These are phyloP conservation scores for Agaricales sp. DNA, from an alignment of 1,284 basidiomycete species.

Conservation along the genomic window DNA sequence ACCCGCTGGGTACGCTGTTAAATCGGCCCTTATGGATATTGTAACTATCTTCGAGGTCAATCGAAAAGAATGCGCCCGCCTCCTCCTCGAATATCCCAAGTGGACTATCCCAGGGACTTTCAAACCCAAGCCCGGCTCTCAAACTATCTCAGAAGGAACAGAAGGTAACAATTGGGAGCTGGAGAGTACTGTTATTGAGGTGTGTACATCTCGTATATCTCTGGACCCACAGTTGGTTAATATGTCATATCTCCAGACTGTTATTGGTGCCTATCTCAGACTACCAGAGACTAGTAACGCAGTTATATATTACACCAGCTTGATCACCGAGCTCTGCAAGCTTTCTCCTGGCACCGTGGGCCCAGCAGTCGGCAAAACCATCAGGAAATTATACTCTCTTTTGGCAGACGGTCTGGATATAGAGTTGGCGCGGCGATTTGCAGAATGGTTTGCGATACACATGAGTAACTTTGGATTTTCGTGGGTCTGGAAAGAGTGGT, in stretches of 20 bases:
- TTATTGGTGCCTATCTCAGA: slow-evolving; percentile 68
- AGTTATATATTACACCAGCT: slow-evolving; percentile 77
- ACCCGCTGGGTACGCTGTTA: slow-evolving; percentile 73
- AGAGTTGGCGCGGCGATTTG: slow-evolving; percentile 72
- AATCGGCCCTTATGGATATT: slow-evolving; percentile 72
- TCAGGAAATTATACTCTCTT: slow-evolving; percentile 73
- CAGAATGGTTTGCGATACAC: slow-evolving; percentile 94
- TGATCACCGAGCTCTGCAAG: slow-evolving; percentile 93
- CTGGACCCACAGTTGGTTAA: not conserved
- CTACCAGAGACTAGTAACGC: slow-evolving; percentile 74
- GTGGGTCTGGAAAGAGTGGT: slow-evolving; percentile 99
- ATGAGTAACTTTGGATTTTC: slow-evolving; percentile 97
- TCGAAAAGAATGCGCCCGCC: slow-evolving; percentile 85
- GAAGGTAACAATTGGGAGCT: slow-evolving; percentile 64
- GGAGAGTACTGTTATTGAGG: slow-evolving; percentile 75
- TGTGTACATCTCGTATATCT: slow-evolving; percentile 17
- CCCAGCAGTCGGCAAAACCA: slow-evolving; percentile 92
- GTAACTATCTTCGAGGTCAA: slow-evolving; percentile 94
- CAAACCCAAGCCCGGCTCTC: slow-evolving; percentile 56
- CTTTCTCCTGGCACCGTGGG: slow-evolving; percentile 86
- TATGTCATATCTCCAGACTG: slow-evolving; percentile 32
- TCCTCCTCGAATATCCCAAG: slow-evolving; percentile 82
- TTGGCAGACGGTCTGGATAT: slow-evolving; percentile 81
- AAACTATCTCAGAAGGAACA: slow-evolving; percentile 30
- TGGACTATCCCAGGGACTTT: slow-evolving; percentile 84